Percentiles rank a stretch among this genome's conserved stretches.
Conservation (phyloP, 768 basidiomycete genomes). For the Candolleomyces eurysporus region DNA sequence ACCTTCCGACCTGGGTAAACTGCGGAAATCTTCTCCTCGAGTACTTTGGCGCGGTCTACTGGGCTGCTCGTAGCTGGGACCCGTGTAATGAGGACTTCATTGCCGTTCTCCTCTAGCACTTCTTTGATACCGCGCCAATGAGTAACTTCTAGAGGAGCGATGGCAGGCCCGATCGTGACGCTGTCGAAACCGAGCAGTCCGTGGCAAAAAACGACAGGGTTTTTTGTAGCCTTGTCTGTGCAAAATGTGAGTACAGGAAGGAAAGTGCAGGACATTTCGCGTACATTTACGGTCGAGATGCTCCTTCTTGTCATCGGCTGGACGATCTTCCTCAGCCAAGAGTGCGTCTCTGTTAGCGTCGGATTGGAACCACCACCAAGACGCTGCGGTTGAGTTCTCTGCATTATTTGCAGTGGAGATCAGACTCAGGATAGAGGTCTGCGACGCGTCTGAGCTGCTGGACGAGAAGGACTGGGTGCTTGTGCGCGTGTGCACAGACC, state of each 20-base stretch:
- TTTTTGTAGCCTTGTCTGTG: slow-evolving; percentile 71
- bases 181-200: slow-evolving; percentile 90
- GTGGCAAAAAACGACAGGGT: slow-evolving; percentile 94
- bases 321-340: slow-evolving; percentile 51
- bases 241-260: slow-evolving; percentile 4
- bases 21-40: slow-evolving; percentile 79
- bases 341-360: slow-evolving; percentile 45
- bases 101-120: slow-evolving; percentile 83
- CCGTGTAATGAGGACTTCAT: slow-evolving; percentile 88
- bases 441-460: slow-evolving; percentile 15
- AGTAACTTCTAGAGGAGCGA: slow-evolving; percentile 79
- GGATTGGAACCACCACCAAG: slow-evolving; percentile 53
- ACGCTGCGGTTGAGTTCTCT: slow-evolving; percentile 20
- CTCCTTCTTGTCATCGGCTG: slow-evolving; percentile 40
- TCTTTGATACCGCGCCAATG: slow-evolving; percentile 98
- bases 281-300: slow-evolving; percentile 59
- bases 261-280: slow-evolving; percentile 18
- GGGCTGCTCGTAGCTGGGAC: slow-evolving; percentile 93
- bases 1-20: slow-evolving; percentile 80
- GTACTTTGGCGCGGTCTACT: slow-evolving; percentile 82
- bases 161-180: slow-evolving; percentile 73
- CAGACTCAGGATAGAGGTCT: not conserved
- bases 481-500: slow-evolving; percentile 35
- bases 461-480: slow-evolving; percentile 17
- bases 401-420: slow-evolving; percentile 3